Conservation (phyloP, 495 filamentous ascomycete species). For the Aspergillus haitiensis region DNA sequence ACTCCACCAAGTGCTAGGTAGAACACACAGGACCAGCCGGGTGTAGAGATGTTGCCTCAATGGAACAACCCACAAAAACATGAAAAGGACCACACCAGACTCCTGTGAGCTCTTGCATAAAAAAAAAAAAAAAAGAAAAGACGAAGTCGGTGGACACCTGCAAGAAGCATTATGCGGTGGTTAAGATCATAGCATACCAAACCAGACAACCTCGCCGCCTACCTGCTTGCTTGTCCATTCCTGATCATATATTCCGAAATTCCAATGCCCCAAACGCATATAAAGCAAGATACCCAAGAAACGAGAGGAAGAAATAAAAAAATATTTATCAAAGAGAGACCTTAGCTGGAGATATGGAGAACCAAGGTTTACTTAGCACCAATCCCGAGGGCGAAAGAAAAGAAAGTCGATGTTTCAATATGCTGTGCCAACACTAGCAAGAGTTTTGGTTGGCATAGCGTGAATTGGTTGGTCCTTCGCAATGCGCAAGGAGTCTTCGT, state of each 20-base stretch:
- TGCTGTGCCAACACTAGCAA: constrained; percentile 49
- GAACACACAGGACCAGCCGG: constrained; percentile 56
- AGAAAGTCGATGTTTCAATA: constrained; percentile 32
- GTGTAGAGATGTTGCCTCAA: constrained; percentile 44
- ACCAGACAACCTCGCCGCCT: constrained; percentile 39
- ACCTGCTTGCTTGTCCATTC: constrained; percentile 37
- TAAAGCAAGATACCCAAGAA: constrained; percentile 22
- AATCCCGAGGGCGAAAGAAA: neutral
- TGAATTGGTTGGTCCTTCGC: constrained; percentile 50
- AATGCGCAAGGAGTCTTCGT: constrained; percentile 70
- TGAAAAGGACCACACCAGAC: constrained; percentile 47
- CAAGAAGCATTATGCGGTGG: constrained; percentile 41
- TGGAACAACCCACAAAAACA: constrained; percentile 44
- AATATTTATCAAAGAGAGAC: constrained; percentile 1
- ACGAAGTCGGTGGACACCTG: constrained; percentile 39
- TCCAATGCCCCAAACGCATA: constrained; percentile 39
- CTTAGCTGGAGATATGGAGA: neutral
- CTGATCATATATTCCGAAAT: constrained; percentile 32
- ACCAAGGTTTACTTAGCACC: neutral
- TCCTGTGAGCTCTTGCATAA: constrained; percentile 47
- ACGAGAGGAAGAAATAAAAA: constrained; percentile 35
- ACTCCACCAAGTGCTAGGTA: constrained; percentile 48
- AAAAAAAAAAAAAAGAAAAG: constrained; percentile 30
- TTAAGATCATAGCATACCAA: constrained; percentile 31
- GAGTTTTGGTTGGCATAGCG: constrained; percentile 47